Conservation (phyloP, 106 monocot genomes). For the Dioscorea alata region DNA sequence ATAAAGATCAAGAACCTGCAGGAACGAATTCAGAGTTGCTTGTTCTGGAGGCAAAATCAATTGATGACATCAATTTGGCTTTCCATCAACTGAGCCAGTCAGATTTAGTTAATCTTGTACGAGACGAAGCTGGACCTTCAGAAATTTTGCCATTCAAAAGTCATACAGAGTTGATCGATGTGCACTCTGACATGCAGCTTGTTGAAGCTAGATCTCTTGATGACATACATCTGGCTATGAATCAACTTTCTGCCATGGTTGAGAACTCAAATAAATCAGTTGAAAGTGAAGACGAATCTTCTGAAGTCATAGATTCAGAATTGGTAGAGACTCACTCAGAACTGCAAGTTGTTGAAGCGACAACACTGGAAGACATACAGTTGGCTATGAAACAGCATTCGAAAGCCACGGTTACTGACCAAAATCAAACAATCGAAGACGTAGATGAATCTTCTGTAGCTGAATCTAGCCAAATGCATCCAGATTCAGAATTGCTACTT, state of each 20-base stretch:
- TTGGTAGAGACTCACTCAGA: not conserved
- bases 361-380: conserved; percentile 19
- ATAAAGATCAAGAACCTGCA: conserved; percentile 4
- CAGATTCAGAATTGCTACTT: not conserved
- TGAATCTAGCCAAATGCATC: conserved; percentile 8
- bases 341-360: conserved; percentile 16
- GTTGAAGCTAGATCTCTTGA: conserved; percentile 8
- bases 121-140: not conserved
- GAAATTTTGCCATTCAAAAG: not conserved
- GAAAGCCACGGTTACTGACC: not conserved
- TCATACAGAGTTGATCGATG: conserved; percentile 1
- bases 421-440: not conserved
- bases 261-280: not conserved
- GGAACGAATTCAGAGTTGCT: conserved; percentile 20
- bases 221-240: conserved; percentile 17
- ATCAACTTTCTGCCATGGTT: not conserved
- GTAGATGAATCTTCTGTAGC: not conserved
- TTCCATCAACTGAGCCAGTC: not conserved
- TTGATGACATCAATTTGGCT: conserved; percentile 5
- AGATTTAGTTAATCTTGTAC: not conserved
- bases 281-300: not conserved
- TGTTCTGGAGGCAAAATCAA: conserved; percentile 6
- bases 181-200: not conserved
- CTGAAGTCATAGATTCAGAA: not conserved
- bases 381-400: conserved; percentile 2